Conservation (phyloP, 2,329 filamentous ascomycete species). For the Neofusicoccum parvum region DNA sequence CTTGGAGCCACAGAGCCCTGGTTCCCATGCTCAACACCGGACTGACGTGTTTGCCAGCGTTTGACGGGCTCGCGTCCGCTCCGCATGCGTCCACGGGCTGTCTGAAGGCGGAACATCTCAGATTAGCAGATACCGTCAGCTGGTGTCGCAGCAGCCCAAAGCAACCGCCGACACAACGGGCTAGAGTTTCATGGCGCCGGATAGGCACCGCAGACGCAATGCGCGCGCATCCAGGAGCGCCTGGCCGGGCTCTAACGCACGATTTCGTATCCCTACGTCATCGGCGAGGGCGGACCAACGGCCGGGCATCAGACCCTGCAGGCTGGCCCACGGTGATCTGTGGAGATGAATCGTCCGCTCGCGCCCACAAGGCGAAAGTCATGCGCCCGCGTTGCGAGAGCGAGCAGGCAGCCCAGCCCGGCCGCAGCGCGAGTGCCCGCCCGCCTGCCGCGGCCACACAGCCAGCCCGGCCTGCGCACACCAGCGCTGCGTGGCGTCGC, state of each 20-base stretch:
- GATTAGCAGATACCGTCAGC: conserved; percentile 5
- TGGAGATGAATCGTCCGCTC: conserved; percentile 6
- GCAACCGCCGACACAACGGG: not conserved
- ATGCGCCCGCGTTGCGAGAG: not conserved
- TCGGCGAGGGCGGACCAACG: conserved; percentile 12
- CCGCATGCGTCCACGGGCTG: conserved; percentile 1
- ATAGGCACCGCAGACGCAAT: conserved; percentile 17
- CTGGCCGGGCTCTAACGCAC: conserved; percentile 4
- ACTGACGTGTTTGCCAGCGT: not conserved
- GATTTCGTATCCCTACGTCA: conserved; percentile 14
- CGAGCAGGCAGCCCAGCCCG: not conserved
- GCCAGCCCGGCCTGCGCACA: not conserved
- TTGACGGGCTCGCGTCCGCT: not conserved
- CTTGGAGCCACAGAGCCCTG: not conserved
- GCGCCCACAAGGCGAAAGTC: conserved; percentile 5
- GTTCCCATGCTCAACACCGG: not conserved
- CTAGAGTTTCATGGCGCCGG: not conserved
- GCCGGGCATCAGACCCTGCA: conserved; percentile 14
- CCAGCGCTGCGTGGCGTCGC: conserved; percentile 10
- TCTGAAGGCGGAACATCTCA: conserved; percentile 9
- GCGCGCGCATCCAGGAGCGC: conserved; percentile 12
- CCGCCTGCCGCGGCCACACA: not conserved
- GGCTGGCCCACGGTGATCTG: conserved; percentile 8
- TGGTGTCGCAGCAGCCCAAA: conserved; percentile 7
- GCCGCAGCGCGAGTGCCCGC: not conserved